Conservation (phyloP, 352 stramenopile genomes). For the Phytophthora niederhauseri region DNA sequence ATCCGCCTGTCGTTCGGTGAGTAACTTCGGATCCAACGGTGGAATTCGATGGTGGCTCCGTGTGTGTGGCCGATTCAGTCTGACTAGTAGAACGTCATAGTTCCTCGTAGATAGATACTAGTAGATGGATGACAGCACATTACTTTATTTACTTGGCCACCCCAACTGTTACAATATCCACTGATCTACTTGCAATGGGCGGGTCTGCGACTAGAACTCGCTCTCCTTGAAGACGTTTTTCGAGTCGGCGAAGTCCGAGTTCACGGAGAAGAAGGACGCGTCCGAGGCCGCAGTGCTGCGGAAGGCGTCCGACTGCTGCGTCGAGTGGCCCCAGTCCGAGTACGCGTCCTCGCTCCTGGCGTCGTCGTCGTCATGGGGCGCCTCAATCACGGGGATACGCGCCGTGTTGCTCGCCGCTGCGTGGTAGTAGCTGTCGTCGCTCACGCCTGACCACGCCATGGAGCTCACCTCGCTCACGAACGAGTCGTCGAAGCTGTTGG, state of each 20-base stretch:
- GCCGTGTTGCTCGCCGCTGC: slow-evolving; percentile 29
- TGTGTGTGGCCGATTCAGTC: not conserved
- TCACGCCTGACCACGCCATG: slow-evolving; percentile 37
- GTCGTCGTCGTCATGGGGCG: slow-evolving; percentile 34
- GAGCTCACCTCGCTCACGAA: slow-evolving; percentile 40
- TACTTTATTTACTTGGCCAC: slow-evolving; percentile 39
- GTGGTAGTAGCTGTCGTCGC: slow-evolving; percentile 42
- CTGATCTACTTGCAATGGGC: slow-evolving; percentile 29
- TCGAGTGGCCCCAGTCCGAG: slow-evolving; percentile 37
- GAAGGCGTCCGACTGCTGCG: slow-evolving; percentile 28
- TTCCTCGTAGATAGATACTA: slow-evolving; percentile 10
- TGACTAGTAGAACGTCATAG: not conserved
- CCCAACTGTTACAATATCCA: slow-evolving; percentile 40
- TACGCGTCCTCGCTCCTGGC: slow-evolving; percentile 28
- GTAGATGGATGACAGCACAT: slow-evolving; percentile 30
- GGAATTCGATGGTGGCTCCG: too few relatives aligned
- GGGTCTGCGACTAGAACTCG: slow-evolving; percentile 37
- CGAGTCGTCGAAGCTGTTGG: slow-evolving; percentile 32
- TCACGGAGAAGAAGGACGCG: slow-evolving; percentile 45
- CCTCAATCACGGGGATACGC: slow-evolving; percentile 37
- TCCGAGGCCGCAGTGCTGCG: slow-evolving; percentile 38
- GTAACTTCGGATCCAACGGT: slow-evolving; percentile 6
- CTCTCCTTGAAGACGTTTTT: slow-evolving; percentile 33
- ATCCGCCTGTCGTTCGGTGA: not conserved
- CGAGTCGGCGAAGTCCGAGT: slow-evolving; percentile 38